These are phyloP conservation scores for Helicosporidium sp. DNA, from an alignment of 139 green algal species.

Conservation along the genomic window DNA sequence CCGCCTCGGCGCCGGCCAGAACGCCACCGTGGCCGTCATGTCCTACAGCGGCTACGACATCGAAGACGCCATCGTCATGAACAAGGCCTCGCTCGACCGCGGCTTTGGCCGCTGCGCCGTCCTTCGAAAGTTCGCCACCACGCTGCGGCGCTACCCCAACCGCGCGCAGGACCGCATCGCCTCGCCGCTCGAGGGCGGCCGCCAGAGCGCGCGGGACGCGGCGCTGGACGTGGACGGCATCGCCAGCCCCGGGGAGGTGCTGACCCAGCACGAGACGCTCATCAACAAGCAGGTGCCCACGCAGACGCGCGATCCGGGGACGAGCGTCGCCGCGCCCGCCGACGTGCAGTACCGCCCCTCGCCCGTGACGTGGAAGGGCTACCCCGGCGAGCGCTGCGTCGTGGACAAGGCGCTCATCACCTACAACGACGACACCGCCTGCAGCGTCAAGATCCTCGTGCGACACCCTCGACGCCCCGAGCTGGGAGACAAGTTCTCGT, in stretches of 20 bases:
- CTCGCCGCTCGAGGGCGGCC: not conserved
- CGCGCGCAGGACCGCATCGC: conserved; percentile 29
- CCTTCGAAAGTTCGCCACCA: conserved; percentile 55
- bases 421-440: conserved; percentile 73
- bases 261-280: conserved; percentile 50
- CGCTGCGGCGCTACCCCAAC: conserved; percentile 79
- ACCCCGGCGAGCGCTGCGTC: conserved; percentile 47
- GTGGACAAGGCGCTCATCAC: conserved; percentile 92
- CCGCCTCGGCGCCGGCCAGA: conserved; percentile 89
- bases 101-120: conserved; percentile 95
- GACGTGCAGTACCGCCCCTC: conserved; percentile 30
- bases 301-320: conserved; percentile 55
- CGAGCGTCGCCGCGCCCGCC: conserved; percentile 31
- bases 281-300: conserved; percentile 81
- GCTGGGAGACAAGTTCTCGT: conserved; percentile 92
- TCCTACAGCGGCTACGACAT: conserved; percentile 83
- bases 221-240: conserved; percentile 82
- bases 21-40: conserved; percentile 94
- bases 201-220: too few species aligned
- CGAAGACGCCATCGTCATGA: conserved; percentile 98
- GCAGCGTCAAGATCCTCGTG: conserved; percentile 75
- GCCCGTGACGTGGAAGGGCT: conserved; percentile 46
- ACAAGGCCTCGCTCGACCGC: conserved; percentile 79
- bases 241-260: conserved; percentile 55
- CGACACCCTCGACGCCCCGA: conserved; percentile 83